Base-by-base conservation (phyloP, 176 grass and related monocot species). In the Zea luxurians region DNA sequence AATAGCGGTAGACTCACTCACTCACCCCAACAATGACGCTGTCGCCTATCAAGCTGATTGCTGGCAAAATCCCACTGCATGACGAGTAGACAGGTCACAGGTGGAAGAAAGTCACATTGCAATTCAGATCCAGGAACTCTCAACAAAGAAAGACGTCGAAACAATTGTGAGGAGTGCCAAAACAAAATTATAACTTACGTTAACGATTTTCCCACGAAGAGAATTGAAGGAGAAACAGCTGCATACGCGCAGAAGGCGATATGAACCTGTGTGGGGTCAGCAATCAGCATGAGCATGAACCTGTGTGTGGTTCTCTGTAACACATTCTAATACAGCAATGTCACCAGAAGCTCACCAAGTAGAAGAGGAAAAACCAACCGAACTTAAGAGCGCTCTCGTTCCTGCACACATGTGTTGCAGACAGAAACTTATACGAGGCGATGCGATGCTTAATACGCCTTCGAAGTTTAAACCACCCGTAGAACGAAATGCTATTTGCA, bases 341-440 rank as follows among this genome's bases (percentile, higher is more conserved):
- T 69, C 10, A 81, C 20, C 1, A 16, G 41, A 13, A 75, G 37
- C 78, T 83, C 64, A 90, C 91, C 78, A 87, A 62, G 78, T 93
- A 93, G 77, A 90, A 87, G 15, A 93, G 70, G 42, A 93, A 93
- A 81, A 93, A 90, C 91, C 84, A 90, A 65, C 91, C 91, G 70
- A 73, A 93, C 58, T 79, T 93, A 40, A 93, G 64, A 77, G 91
- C 87, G 83, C 91, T 93, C 48, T 90, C 91, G 64, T 84, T 90
- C 87, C 91, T 93, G 70, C 43, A 83, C 69, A 78, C 45, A 75
- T 70, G 36, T 72, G 54, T 63, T 67, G 13, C 3, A 40, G 17
- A 74, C 13, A 76, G n/a, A 71, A 74, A 53, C 7, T 5, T 5
- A n/a, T 48, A 40, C 50, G 13, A 47, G 21, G 6, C 66, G 35